Evolutionary conservation across 2,329 filamentous ascomycete species (phyloP), one percentile per base, ranked within the genome.

Genomic region (Colletotrichum theobromicola): DNA sequence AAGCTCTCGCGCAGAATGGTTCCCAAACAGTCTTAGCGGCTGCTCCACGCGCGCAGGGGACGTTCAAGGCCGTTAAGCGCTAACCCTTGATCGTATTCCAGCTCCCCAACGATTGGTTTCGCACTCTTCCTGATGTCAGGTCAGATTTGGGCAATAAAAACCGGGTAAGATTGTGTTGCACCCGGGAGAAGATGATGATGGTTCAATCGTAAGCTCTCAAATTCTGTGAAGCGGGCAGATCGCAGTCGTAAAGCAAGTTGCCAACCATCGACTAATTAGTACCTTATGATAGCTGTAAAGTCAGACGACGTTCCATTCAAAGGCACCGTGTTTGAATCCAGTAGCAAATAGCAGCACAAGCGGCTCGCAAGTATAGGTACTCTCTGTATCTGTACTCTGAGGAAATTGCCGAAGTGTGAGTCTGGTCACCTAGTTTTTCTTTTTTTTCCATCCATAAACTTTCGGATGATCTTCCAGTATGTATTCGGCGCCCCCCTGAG

Each of bases 1-100:
- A 79, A 78, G 24, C 69, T 79, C 2, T 74, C 18, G 63, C 63
- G 63, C 63, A 55, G 63, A 53, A 65, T 65, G 63, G 26, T 53
- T 53, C 63, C 63, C 28, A 16, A 55, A 28, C 7, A 8, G 63
- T 21, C 28, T 34, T 65, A 65, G 63, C 24, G 63, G 53, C n/a
- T 46, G 7, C 13, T 9, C 37, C 37, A 32, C 30, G 28, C 28
- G 26, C 18, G 0, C 24, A n/a, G 0, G 10, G 28, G 0, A 53
- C 32, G 34, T 16, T 32, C 18, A 65, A n/a, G 42, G 37, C n/a
- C 18, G 1, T 2, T 3, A 42, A 1, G 15, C 63, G 63, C 63
- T 65, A 65, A 55, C 63, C 63, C 16, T 2, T 2, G n/a, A 21
- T 65, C 63, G 37, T 53, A 65, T 65, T 65, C 35, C 37, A 50